phyloP scores from a whole-genome alignment of 768 basidiomycete species.

The Tricholomella constricta region DNA sequence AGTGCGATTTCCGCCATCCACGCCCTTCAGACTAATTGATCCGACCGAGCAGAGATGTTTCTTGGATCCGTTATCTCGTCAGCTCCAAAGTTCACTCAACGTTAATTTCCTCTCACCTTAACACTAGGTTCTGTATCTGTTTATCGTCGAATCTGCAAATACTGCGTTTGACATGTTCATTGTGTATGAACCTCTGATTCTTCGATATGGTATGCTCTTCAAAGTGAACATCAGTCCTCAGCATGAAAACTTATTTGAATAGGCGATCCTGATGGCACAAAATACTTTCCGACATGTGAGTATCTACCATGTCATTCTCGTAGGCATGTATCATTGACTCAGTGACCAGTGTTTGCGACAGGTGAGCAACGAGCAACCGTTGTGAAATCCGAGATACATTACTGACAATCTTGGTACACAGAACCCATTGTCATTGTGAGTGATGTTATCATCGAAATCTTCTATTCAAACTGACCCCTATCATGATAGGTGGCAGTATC shows the following conservation, averaged over 20 bases:
- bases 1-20: slow-evolving; percentile 18
- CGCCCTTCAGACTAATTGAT: neutral
- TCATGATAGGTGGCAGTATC: slow-evolving; percentile 39
- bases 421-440: slow-evolving; percentile 38
- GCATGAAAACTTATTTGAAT: neutral
- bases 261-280: slow-evolving; percentile 15
- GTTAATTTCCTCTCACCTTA: neutral
- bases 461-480: neutral
- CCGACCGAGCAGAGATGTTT: slow-evolving; percentile 26
- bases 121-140: slow-evolving; percentile 33
- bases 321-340: neutral
- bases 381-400: neutral
- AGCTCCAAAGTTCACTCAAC: neutral
- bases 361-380: slow-evolving; percentile 22
- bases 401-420: slow-evolving; percentile 6
- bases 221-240: neutral
- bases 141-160: slow-evolving; percentile 38
- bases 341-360: slow-evolving; percentile 28
- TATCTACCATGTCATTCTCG: neutral
- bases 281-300: slow-evolving; percentile 30
- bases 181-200: slow-evolving; percentile 41
- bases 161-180: slow-evolving; percentile 37
- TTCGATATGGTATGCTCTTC: slow-evolving; percentile 32
- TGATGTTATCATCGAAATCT: neutral
- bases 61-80: slow-evolving; percentile 37